Evolutionary conservation across 106 monocot genomes (phyloP).

Genomic region (Apostasia ramifera): DNA sequence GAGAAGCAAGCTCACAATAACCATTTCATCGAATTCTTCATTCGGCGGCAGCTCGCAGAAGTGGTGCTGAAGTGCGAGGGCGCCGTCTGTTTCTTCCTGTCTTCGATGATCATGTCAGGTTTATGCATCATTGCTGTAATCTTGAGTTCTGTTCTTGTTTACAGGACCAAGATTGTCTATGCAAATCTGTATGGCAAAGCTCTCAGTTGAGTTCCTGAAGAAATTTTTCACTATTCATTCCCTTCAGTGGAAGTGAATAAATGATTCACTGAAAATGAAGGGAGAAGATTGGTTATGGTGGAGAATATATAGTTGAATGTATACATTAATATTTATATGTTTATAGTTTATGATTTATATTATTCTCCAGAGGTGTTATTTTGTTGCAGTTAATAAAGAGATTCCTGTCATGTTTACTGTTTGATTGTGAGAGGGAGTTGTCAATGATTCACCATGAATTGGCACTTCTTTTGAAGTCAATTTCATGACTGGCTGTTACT

Average conservation of each 20-base stretch:
- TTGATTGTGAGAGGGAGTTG: too few species aligned
- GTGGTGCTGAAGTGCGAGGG: slow-evolving; percentile 35
- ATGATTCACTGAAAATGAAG: too few species aligned
- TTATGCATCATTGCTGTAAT: slow-evolving; percentile 56
- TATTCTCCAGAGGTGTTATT: too few species aligned
- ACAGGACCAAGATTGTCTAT: slow-evolving; percentile 71
- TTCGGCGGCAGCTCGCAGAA: slow-evolving; percentile 11
- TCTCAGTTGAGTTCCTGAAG: slow-evolving; percentile 9
- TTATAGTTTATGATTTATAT: too few species aligned
- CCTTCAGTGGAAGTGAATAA: background rate
- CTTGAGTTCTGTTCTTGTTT: slow-evolving; percentile 58
- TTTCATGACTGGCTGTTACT: too few species aligned
- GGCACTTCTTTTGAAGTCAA: too few species aligned
- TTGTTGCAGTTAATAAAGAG: too few species aligned
- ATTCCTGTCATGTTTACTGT: too few species aligned
- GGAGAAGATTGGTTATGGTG: too few species aligned
- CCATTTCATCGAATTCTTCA: slow-evolving; percentile 2
- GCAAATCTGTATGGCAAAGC: slow-evolving; percentile 60
- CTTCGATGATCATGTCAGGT: slow-evolving; percentile 67
- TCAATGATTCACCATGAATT: too few species aligned
- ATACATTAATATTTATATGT: too few species aligned
- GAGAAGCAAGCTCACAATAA: slow-evolving; percentile 40
- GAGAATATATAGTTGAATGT: too few species aligned
- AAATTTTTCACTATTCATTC: background rate
- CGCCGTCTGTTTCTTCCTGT: slow-evolving; percentile 61